These are phyloP conservation scores for Terfezia claveryi DNA, from an alignment of 495 filamentous ascomycete genomes.

Conservation along the genomic window DNA sequence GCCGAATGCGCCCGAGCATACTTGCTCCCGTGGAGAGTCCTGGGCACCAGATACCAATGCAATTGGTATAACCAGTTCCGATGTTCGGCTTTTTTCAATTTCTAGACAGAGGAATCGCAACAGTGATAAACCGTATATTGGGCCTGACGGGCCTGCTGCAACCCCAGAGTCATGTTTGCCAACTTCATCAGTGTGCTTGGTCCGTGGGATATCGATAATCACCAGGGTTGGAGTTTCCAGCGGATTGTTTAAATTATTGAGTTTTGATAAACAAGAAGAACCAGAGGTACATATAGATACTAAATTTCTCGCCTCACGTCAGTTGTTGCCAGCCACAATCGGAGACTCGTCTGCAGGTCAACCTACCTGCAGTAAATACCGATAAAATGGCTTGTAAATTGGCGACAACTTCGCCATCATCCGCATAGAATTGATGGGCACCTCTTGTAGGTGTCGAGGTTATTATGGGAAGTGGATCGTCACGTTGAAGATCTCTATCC, in stretches of 20 bases:
- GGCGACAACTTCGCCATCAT: slow-evolving; percentile 28
- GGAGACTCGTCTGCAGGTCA: background rate
- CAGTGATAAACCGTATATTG: slow-evolving; percentile 44
- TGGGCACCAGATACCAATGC: slow-evolving; percentile 29
- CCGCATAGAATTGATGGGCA: slow-evolving; percentile 21
- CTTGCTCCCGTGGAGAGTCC: background rate
- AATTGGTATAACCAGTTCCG: slow-evolving; percentile 54
- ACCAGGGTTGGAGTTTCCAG: slow-evolving; percentile 43
- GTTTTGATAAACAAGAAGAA: slow-evolving; percentile 43
- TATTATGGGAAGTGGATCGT: slow-evolving; percentile 10
- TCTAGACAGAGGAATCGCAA: slow-evolving; percentile 47
- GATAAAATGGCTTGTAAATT: slow-evolving; percentile 30
- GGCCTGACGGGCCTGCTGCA: slow-evolving; percentile 21
- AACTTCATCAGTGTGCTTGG: slow-evolving; percentile 25
- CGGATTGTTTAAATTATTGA: slow-evolving; percentile 42
- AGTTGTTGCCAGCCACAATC: too few species aligned
- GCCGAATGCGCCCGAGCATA: background rate
- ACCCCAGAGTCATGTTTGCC: slow-evolving; percentile 19
- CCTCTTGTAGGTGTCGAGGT: slow-evolving; percentile 9
- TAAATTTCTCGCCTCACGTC: slow-evolving; percentile 14
- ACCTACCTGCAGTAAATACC: slow-evolving; percentile 34
- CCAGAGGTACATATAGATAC: slow-evolving; percentile 55
- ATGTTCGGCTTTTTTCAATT: slow-evolving; percentile 43
- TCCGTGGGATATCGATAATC: slow-evolving; percentile 45
- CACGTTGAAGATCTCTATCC: slow-evolving; percentile 27